phyloP scores from a whole-genome alignment of 345 rosid genomes.

The Rhodamnia rubescens region DNA sequence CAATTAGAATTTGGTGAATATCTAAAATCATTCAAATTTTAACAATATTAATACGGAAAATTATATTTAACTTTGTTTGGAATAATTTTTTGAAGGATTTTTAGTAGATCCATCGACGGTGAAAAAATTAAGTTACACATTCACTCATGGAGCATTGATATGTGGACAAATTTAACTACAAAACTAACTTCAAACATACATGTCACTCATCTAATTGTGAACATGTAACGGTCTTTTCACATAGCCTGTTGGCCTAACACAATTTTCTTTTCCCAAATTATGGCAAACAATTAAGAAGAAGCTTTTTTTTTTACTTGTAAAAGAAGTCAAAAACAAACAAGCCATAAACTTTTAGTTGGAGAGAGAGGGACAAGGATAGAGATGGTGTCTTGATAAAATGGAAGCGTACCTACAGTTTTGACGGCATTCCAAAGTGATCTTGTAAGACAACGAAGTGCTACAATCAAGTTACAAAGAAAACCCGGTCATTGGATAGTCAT shows the following conservation, averaged over 20 bases:
- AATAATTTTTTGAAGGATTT: no score
- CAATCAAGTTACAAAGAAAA: fast-evolving
- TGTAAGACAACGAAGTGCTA: fast-evolving
- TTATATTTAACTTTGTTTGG: not conserved
- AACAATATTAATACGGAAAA: no score
- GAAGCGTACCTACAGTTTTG: not conserved
- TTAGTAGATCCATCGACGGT: fast-evolving
- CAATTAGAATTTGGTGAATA: no score
- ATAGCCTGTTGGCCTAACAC: fast-evolving
- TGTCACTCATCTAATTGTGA: fast-evolving
- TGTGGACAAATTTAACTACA: not conserved
- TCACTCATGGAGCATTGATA: fast-evolving
- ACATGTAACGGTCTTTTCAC: not conserved
- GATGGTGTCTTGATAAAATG: fast-evolving
- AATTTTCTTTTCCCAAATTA: not conserved
- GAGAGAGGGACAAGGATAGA: fast-evolving
- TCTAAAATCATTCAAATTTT: no score
- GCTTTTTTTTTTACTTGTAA: not conserved
- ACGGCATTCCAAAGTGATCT: not conserved
- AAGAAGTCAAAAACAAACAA: not conserved
- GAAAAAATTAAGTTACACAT: not conserved
- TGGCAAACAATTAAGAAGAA: not conserved
- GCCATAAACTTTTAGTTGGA: not conserved
- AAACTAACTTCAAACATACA: not conserved
- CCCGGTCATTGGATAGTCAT: fast-evolving